Conservation (phyloP, 768 basidiomycete genomes). For the Amyloporia xantha region DNA sequence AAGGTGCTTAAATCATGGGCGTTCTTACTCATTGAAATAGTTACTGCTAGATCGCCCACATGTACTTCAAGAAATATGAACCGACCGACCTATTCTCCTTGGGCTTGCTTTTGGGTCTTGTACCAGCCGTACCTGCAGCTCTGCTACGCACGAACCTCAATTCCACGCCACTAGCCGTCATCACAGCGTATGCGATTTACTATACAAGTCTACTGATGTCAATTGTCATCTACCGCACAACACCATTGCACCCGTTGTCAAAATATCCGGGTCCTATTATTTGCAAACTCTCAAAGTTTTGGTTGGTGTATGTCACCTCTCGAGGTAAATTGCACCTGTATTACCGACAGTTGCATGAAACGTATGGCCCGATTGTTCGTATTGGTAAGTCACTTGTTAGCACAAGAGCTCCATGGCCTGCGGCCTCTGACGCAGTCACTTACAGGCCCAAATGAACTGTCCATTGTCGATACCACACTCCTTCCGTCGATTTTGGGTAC, state of each 20-base stretch:
- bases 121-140: not conserved
- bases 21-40: too few species aligned
- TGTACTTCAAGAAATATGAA: not conserved
- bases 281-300: constrained; percentile 24
- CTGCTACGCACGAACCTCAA: not conserved
- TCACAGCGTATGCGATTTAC: not conserved
- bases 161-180: not conserved
- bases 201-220: constrained; percentile 9
- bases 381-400: constrained; percentile 25
- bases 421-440: not conserved
- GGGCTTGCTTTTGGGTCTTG: not conserved
- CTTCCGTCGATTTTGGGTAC: constrained; percentile 30
- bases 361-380: constrained; percentile 32
- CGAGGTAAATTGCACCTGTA: constrained; percentile 25
- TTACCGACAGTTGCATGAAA: constrained; percentile 26
- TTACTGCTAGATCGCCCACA: not conserved
- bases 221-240: constrained; percentile 29
- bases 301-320: constrained; percentile 15
- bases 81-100: not conserved
- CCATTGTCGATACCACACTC: constrained; percentile 29
- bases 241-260: constrained; percentile 34
- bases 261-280: constrained; percentile 29
- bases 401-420: too few species aligned
- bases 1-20: too few species aligned
- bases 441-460: constrained; percentile 42